Percentiles rank a stretch among this genome's conserved stretches.
Conservation (phyloP, 768 basidiomycete genomes). For the Exsudoporus frostii region DNA sequence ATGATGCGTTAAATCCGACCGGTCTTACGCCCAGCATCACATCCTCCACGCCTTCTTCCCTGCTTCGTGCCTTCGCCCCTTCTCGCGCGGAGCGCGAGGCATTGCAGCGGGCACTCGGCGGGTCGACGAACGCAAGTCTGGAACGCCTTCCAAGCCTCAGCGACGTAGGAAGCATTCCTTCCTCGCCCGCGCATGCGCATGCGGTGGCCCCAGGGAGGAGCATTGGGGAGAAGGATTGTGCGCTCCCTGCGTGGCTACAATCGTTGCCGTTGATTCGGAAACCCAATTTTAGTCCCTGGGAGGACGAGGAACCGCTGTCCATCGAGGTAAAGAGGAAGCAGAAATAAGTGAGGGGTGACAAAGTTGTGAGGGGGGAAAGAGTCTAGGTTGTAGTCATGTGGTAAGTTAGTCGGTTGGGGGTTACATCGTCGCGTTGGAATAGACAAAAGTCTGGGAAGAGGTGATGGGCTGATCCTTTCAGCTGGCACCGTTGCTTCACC, state of each 20-base stretch:
- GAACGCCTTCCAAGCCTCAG: conserved; percentile 77
- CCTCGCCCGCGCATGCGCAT: conserved; percentile 59
- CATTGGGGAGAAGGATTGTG: conserved; percentile 28
- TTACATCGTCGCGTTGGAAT: conserved; percentile 13
- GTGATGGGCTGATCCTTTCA: conserved; percentile 22
- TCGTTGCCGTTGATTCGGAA: conserved; percentile 63
- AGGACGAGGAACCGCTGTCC: conserved; percentile 55
- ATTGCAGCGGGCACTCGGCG: conserved; percentile 73
- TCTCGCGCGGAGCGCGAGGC: conserved; percentile 86
- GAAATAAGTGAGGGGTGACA: neutral
- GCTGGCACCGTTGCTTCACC: conserved; percentile 21
- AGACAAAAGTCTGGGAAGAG: conserved; percentile 11
- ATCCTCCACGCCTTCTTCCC: conserved; percentile 44
- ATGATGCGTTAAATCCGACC: conserved; percentile 60
- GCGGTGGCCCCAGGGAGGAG: conserved; percentile 26
- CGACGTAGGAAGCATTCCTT: conserved; percentile 68
- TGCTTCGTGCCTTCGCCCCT: conserved; percentile 81
- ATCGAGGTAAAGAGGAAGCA: conserved; percentile 24
- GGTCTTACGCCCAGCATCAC: conserved; percentile 42
- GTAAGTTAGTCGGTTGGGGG: conserved; percentile 15
- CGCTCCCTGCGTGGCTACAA: conserved; percentile 66
- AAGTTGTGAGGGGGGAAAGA: neutral
- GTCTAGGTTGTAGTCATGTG: conserved; percentile 7
- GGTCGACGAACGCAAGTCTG: conserved; percentile 69
- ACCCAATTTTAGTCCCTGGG: conserved; percentile 80